These are phyloP conservation scores for Rhizopogon vinicolor DNA, from an alignment of 768 basidiomycete species.

Conservation along the genomic window DNA sequence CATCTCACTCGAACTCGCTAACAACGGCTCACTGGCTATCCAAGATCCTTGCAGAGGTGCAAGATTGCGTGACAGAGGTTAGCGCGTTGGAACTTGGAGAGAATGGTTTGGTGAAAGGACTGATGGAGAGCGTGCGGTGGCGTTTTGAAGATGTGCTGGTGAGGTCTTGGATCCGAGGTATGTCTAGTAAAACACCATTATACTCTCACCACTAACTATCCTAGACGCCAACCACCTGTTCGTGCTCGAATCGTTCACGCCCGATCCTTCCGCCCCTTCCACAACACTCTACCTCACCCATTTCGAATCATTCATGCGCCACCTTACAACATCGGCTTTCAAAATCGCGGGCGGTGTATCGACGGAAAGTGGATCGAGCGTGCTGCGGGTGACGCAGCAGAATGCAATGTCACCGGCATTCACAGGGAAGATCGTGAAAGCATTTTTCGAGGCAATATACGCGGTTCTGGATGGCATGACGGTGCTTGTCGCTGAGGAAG, in stretches of 20 bases:
- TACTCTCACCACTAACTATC: constrained; percentile 6
- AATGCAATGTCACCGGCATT: constrained; percentile 60
- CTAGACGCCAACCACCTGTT: constrained; percentile 82
- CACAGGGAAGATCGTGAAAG: constrained; percentile 68
- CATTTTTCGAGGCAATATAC: constrained; percentile 84
- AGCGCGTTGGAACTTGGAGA: constrained; percentile 72
- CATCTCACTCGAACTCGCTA: constrained; percentile 74
- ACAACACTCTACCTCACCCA: constrained; percentile 73
- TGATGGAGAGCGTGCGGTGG: constrained; percentile 84
- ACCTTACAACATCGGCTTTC: constrained; percentile 70
- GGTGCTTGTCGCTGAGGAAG: constrained; percentile 70
- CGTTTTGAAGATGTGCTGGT: constrained; percentile 81
- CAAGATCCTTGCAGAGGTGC: constrained; percentile 78
- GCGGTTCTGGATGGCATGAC: constrained; percentile 85
- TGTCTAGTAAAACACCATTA: constrained; percentile 11
- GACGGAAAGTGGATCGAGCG: constrained; percentile 38
- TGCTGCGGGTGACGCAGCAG: constrained; percentile 53
- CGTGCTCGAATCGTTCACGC: constrained; percentile 81
- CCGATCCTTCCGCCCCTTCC: constrained; percentile 55
- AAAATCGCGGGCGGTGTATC: constrained; percentile 80
- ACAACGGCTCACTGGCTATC: constrained; percentile 77
- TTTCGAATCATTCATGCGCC: constrained; percentile 77
- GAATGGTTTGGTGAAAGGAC: constrained; percentile 64
- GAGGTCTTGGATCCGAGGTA: constrained; percentile 80
- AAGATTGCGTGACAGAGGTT: constrained; percentile 82